Conservation (phyloP, 73 alveolate genomes). For the Symbiodinium pilosum region DNA sequence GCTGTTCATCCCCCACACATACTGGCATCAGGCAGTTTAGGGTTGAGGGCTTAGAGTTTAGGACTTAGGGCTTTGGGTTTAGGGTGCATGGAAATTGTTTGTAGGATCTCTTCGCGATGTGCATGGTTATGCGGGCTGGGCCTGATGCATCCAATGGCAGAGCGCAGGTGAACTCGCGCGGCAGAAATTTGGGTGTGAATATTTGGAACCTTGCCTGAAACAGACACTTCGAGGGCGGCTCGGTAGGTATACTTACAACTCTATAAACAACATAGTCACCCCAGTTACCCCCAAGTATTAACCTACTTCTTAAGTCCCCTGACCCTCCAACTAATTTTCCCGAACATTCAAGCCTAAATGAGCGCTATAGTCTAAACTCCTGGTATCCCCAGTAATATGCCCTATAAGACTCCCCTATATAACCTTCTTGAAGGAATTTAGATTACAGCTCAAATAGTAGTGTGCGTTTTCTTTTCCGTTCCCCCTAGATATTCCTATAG, state of each 20-base stretch:
- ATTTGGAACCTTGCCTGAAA: slow-evolving; percentile 27
- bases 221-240: background rate
- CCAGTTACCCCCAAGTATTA: background rate
- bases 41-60: background rate
- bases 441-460: too few relatives aligned
- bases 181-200: slow-evolving; percentile 72
- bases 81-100: background rate
- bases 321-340: too few relatives aligned
- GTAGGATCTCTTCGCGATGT: background rate
- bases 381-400: too few relatives aligned
- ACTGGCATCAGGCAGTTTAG: slow-evolving; percentile 85
- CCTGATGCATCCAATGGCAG: background rate
- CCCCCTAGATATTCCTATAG: too few relatives aligned
- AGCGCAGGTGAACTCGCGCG: slow-evolving; percentile 85
- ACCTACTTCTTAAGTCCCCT: too few relatives aligned
- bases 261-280: too few relatives aligned
- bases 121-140: background rate
- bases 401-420: too few relatives aligned
- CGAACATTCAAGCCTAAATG: too few relatives aligned
- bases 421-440: too few relatives aligned
- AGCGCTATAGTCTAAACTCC: too few relatives aligned
- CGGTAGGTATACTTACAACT: too few relatives aligned
- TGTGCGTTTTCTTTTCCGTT: too few relatives aligned
- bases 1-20: slow-evolving; percentile 90
- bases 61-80: background rate